Percentiles rank a stretch among this genome's conserved stretches.
phyloP scores from a whole-genome alignment of 78 protist species.

The Monocercomonoides exilis region DNA sequence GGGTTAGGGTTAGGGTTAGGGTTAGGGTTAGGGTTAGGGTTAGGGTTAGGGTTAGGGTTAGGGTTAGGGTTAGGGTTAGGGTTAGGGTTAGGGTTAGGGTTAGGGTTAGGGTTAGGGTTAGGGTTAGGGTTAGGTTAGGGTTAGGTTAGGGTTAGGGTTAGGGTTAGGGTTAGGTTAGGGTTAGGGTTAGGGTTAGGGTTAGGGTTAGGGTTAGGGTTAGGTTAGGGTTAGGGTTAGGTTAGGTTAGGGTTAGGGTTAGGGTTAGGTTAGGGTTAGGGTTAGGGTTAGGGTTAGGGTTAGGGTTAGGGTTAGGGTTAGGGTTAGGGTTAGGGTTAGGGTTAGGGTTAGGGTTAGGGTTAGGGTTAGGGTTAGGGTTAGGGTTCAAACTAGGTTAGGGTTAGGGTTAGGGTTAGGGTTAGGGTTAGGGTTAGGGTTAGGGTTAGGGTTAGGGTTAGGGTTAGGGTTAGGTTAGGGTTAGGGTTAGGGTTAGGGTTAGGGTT shows the following conservation, averaged over 20 bases:
- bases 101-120: neutral
- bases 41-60: constrained; percentile 5
- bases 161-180: constrained; percentile 1
- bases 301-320: constrained; percentile 7
- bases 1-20: constrained; percentile 7
- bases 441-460: constrained; percentile 5
- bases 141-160: neutral
- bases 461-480: constrained; percentile 1
- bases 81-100: constrained; percentile 2
- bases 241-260: constrained; percentile 3
- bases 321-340: constrained; percentile 5
- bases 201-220: constrained; percentile 6
- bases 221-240: constrained; percentile 2
- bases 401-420: constrained; percentile 7
- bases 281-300: constrained; percentile 6
- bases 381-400: neutral
- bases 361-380: constrained; percentile 7
- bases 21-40: constrained; percentile 6
- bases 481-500: constrained; percentile 1
- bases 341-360: constrained; percentile 6
- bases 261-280: constrained; percentile 5
- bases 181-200: constrained; percentile 2
- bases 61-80: constrained; percentile 7
- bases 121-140: neutral
- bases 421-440: constrained; percentile 6